Evolutionary conservation across 345 rosid genomes (phyloP), one percentile per base, ranked within the genome.

Genomic region (Populus simonii): DNA sequence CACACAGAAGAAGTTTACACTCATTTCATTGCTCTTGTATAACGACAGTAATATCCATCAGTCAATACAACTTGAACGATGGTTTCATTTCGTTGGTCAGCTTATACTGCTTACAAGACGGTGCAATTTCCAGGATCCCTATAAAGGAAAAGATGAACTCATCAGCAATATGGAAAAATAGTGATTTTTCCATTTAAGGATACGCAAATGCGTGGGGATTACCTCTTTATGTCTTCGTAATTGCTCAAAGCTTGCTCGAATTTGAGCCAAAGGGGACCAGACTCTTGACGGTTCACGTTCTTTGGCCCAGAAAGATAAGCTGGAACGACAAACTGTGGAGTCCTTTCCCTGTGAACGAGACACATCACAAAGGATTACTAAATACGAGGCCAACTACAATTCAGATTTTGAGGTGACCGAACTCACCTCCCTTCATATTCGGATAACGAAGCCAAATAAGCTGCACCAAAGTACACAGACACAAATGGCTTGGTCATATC

Each of bases 391-490:
- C 67, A 67, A 9, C 0, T 45, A 72, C 25, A 17, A 72, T 38
- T 74, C 49, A 73, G 49, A 29, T 22, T 57, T 59, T 29, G 4
- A 27, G 69, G 66, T 16, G 57, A 69, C 49, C 25, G 77, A 55
- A 59, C 87, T 5, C 87, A 93, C 99, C 91, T 82, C 81, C 97
- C 94, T 85, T 96, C 96, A 69, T 93, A 93, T 82, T 86, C 88
- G 18, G 94, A 88, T 86, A 96, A 79, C 92, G 93, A 93, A 49
- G 92, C 87, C 77, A 91, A 73, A 75, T 93, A 93, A 39, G 98
- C 97, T 9, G 94, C 94, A 36, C 97, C 96, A 8, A 92, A 93
- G 87, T 93, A 96, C 91, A 91, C 85, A 23, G 98, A 96, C 43
- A 88, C 89, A 79, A 93, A 93, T 80, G 99, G 99, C 75, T 87